Base-by-base conservation (phyloP, 345 rosid genomes). In the Ricinus communis region DNA sequence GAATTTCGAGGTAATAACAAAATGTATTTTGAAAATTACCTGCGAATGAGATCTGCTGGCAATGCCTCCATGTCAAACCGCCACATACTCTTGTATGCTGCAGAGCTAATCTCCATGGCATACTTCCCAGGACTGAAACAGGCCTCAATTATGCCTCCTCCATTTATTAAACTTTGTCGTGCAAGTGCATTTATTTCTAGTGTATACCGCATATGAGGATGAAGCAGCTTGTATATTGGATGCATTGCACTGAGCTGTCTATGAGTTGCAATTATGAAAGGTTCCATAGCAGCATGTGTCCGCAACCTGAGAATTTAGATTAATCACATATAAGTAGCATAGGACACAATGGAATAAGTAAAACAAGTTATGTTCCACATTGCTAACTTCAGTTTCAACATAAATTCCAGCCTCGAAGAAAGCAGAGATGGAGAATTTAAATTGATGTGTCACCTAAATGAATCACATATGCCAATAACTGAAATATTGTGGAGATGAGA, bases 231-330 rank as follows among this genome's bases (percentile, higher is more conserved):
- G 80, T 83, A 88, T 65, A 94, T 73, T 8, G 98, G 98, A 71
- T 94, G 97, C 89, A 94, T 85, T 8, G 88, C 73, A 77, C 97
- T 94, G 56, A 94, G 88, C 21, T 91, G 97, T 80, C 97, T 81
- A 71, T 90, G 86, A 19, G 97, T 85, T 31, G 97, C 97, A 66
- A 94, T 90, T 70, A 91, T 91, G 62, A 83, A 91, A 33, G 97
- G 82, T 83, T 94, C 98, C 98, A 94, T 91, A 57, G 77, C 85
- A 40, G 97, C 97, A 47, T 94, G 98, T 71, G 97, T 94, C 81
- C 85, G 86, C 82, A 94, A 82, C 98, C 98, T 94, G 64, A 57
- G 52, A 74, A 36, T 60, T 49, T 4, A 63, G 54, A 49, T 28
- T 28, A 71, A 18, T 50, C n/a, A 50, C 70, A 60, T 7, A 55